Evolutionary conservation across 1,284 basidiomycete species (phyloP).

Genomic region (Laetiporus sulphureus): DNA sequence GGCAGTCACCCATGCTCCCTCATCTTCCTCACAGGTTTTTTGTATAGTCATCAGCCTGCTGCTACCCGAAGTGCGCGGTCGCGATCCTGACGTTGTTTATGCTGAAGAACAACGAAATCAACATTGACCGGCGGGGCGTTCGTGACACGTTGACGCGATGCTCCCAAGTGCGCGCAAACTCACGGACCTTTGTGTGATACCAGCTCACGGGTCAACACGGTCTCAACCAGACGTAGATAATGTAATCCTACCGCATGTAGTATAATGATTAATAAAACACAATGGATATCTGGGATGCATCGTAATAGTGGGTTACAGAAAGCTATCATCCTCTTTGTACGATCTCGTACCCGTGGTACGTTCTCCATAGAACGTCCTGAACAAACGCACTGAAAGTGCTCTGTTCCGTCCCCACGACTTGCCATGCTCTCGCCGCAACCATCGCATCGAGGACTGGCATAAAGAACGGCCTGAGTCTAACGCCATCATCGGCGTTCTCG

Average conservation of each 20-base stretch:
- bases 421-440: constrained; percentile 49
- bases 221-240: no score
- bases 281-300: no score
- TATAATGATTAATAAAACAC: no score
- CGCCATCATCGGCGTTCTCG: constrained; percentile 46
- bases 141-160: no score
- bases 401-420: constrained; percentile 58
- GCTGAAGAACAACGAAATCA: constrained; percentile 41
- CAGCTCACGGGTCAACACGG: no score
- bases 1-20: not conserved
- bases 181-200: no score
- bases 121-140: no score
- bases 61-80: constrained; percentile 72
- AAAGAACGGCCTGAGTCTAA: constrained; percentile 42
- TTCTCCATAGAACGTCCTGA: constrained; percentile 58
- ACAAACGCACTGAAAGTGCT: constrained; percentile 73
- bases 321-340: constrained; percentile 37
- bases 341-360: constrained; percentile 46
- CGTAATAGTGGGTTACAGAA: not conserved
- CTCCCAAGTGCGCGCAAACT: no score
- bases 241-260: no score
- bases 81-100: constrained; percentile 63
- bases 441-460: constrained; percentile 66
- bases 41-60: constrained; percentile 55
- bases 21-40: not conserved